Conservation (phyloP, 169 alveolate genomes). For the Theileria annulata region DNA sequence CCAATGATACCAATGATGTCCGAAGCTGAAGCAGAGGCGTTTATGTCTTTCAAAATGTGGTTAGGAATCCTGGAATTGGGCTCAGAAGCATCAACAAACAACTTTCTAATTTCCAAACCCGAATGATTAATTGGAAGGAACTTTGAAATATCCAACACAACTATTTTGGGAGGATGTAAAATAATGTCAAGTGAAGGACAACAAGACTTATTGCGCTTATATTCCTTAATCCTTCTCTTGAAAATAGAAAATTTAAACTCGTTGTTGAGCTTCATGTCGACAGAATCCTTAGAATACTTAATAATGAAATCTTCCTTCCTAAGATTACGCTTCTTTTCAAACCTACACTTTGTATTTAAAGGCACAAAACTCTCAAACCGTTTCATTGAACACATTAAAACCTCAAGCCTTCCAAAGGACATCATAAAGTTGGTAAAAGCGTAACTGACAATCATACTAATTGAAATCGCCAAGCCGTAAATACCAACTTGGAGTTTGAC, state of each 20-base stretch:
- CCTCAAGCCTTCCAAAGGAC: conserved; percentile 13
- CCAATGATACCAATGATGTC: conserved; percentile 62
- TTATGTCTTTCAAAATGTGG: conserved; percentile 21
- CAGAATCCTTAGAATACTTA: neutral
- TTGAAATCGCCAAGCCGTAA: conserved; percentile 5
- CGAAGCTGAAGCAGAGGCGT: conserved; percentile 27
- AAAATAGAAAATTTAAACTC: neutral
- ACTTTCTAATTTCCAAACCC: conserved; percentile 11
- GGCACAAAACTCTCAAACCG: conserved; percentile 26
- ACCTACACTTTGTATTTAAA: conserved; percentile 8
- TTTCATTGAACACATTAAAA: conserved; percentile 16
- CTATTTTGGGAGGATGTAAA: neutral
- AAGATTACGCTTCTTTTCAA: neutral
- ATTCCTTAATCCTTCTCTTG: conserved; percentile 6
- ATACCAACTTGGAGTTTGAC: conserved; percentile 5
- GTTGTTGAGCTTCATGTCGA: neutral
- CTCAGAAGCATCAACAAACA: conserved; percentile 9
- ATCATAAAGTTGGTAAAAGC: conserved; percentile 8
- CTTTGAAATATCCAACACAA: conserved; percentile 1
- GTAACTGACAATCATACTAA: conserved; percentile 4
- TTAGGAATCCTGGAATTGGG: neutral
- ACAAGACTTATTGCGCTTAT: neutral
- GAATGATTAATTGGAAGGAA: conserved; percentile 4
- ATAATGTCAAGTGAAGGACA: neutral
- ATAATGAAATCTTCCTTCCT: conserved; percentile 16